phyloP scores from a whole-genome alignment of 768 basidiomycete species.

The Termitomyces sp. region DNA sequence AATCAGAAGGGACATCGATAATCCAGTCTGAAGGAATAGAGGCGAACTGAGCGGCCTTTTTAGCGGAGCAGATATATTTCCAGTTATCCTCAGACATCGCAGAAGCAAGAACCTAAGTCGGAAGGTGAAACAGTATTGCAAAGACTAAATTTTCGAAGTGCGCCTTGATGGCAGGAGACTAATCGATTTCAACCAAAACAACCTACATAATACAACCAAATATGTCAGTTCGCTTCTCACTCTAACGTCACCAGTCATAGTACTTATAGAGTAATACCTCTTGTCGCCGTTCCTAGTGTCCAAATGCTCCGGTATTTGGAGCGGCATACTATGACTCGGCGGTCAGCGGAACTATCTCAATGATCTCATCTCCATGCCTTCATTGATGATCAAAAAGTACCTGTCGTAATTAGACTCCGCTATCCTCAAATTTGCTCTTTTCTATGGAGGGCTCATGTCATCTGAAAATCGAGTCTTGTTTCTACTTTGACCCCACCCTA shows the following conservation, averaged over 20 bases:
- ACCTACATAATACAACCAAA: neutral
- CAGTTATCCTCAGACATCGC: constrained; percentile 11
- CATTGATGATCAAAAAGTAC: neutral
- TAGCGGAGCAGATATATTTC: constrained; percentile 22
- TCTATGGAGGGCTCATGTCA: neutral
- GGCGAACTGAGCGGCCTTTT: constrained; percentile 41
- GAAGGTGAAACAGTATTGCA: neutral
- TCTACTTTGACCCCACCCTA: neutral
- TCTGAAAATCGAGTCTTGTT: neutral
- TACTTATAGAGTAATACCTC: neutral
- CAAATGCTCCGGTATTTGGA: neutral
- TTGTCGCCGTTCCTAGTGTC: neutral
- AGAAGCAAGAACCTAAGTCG: neutral
- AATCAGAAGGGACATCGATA: constrained; percentile 30
- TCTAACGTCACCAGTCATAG: neutral
- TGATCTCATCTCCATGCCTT: neutral
- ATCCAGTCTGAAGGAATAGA: constrained; percentile 53
- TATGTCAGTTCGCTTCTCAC: neutral
- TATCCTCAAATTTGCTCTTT: neutral
- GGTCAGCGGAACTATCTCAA: neutral
- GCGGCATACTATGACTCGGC: neutral
- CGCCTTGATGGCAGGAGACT: neutral
- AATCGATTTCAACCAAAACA: too few relatives aligned
- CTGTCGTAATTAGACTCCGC: neutral
- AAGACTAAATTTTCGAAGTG: neutral